Evolutionary conservation across 2,329 filamentous ascomycete species (phyloP).

Genomic region (Alternaria sp.): DNA sequence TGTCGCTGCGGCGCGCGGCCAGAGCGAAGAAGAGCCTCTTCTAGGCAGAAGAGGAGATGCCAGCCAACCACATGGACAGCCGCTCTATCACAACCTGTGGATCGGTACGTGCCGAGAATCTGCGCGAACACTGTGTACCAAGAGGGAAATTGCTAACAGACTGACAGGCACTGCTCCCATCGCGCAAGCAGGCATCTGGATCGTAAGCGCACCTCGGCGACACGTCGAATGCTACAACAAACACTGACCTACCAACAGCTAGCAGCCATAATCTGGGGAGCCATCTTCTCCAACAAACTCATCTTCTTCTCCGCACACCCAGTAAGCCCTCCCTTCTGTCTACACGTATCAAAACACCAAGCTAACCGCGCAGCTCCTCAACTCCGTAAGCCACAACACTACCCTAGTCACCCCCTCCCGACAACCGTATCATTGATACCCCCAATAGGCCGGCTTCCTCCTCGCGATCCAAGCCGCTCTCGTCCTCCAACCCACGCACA

Average conservation of each 20-base stretch:
- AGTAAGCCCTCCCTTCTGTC: slow-evolving; percentile 57
- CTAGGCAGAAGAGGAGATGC: slow-evolving; percentile 77
- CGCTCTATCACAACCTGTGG: slow-evolving; percentile 75
- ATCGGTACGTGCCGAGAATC: slow-evolving; percentile 66
- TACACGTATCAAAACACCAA: neutral
- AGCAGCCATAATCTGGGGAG: slow-evolving; percentile 78
- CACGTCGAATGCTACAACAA: neutral
- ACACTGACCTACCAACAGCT: slow-evolving; percentile 59
- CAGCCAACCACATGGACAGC: slow-evolving; percentile 70
- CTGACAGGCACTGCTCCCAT: slow-evolving; percentile 79
- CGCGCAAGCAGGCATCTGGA: slow-evolving; percentile 79
- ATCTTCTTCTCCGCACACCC: slow-evolving; percentile 91
- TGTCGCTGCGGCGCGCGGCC: slow-evolving; percentile 45
- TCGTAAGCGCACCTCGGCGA: slow-evolving; percentile 59
- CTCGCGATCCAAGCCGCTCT: slow-evolving; percentile 82
- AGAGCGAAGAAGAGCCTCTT: slow-evolving; percentile 72
- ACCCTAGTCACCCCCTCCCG: slow-evolving; percentile 16
- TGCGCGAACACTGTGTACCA: neutral
- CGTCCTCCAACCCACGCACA: slow-evolving; percentile 86
- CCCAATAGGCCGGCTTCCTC: slow-evolving; percentile 68
- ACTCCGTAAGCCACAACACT: slow-evolving; percentile 52
- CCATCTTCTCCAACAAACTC: slow-evolving; percentile 73
- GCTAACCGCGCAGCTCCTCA: slow-evolving; percentile 57
- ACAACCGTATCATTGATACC: slow-evolving; percentile 28
- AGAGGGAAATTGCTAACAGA: neutral